A percentile compares a stretch with the other conserved stretches of the same genome.
Conservation (phyloP, 169 alveolate species). For the Cytauxzoon felis region DNA sequence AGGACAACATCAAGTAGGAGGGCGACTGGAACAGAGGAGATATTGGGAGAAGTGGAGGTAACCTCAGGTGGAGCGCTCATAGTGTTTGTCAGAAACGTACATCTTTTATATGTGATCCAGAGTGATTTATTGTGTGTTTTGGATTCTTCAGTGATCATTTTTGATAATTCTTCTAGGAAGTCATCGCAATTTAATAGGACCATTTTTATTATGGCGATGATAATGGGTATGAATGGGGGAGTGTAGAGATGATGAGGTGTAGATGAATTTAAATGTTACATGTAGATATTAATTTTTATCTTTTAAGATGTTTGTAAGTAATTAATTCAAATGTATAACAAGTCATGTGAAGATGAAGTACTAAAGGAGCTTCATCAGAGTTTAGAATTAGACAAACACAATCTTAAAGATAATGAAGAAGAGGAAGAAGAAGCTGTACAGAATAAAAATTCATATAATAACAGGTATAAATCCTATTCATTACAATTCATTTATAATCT, state of each 20-base stretch:
- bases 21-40: neutral
- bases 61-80: neutral
- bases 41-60: neutral
- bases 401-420: no score
- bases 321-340: neutral
- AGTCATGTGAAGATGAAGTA: neutral
- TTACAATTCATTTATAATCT: no score
- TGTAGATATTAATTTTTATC: no score
- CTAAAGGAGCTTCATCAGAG: neutral
- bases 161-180: slow-evolving; percentile 59
- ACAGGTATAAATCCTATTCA: no score
- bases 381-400: slow-evolving; percentile 3
- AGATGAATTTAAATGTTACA: no score
- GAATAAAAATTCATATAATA: no score
- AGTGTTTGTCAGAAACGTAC: slow-evolving; percentile 30
- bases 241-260: no score
- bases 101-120: slow-evolving; percentile 71
- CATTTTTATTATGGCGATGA: slow-evolving; percentile 52
- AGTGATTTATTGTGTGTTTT: slow-evolving; percentile 58
- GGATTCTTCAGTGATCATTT: slow-evolving; percentile 54
- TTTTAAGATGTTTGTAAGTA: neutral
- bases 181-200: slow-evolving; percentile 61
- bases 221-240: no score
- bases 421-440: no score
- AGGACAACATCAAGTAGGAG: neutral